Conservation (phyloP, 176 grass and related monocot species). For the Paspalum notatum region DNA sequence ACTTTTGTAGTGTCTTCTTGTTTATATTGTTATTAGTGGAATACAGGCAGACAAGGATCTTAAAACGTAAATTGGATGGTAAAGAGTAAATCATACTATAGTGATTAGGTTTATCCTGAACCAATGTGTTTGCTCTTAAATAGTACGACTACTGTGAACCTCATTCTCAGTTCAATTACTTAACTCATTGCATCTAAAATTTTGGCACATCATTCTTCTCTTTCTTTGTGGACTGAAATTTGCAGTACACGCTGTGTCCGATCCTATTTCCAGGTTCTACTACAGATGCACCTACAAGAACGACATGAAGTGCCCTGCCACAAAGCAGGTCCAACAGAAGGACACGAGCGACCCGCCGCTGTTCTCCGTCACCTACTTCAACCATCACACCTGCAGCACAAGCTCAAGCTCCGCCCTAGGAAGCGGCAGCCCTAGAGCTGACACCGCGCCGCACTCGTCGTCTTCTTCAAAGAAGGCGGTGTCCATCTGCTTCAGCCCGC, state of each 20-base stretch:
- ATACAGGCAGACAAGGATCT: background rate
- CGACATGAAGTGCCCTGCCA: slow-evolving; percentile 56
- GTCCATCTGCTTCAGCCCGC: slow-evolving; percentile 42
- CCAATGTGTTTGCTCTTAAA: background rate
- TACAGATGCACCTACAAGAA: slow-evolving; percentile 60
- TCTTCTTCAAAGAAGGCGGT: slow-evolving; percentile 17
- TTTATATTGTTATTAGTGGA: background rate
- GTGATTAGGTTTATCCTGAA: background rate
- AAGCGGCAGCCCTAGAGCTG: background rate
- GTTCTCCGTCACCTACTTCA: slow-evolving; percentile 54
- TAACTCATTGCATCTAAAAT: background rate
- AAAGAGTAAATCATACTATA: background rate
- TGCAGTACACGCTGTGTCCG: background rate
- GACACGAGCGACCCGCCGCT: slow-evolving; percentile 38
- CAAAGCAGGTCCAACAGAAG: slow-evolving; percentile 62
- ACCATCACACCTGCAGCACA: slow-evolving; percentile 53
- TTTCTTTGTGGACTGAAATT: background rate
- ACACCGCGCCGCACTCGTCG: background rate
- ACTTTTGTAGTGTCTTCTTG: background rate
- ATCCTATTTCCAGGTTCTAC: slow-evolving; percentile 52
- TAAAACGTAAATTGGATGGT: background rate
- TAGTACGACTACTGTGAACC: background rate
- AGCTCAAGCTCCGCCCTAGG: slow-evolving; percentile 28
- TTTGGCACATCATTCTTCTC: background rate
- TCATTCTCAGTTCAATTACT: background rate